Percentiles rank a stretch among this genome's conserved stretches.
These are phyloP conservation scores for Grammothele lineata DNA, from an alignment of 768 basidiomycete species.

Conservation along the genomic window DNA sequence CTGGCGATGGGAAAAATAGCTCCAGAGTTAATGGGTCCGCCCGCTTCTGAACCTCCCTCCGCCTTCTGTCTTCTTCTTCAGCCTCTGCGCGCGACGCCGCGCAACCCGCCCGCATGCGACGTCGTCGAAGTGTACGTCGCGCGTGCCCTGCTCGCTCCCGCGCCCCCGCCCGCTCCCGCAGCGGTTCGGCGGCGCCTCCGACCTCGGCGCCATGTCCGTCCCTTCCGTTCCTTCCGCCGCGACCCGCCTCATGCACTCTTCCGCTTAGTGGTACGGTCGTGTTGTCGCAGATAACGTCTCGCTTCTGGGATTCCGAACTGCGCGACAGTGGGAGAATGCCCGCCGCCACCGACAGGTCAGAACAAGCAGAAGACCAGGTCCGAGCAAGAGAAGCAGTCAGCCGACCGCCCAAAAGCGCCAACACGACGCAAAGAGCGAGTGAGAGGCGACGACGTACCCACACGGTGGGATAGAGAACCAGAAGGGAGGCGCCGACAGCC, in stretches of 20 bases:
- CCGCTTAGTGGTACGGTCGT: slow-evolving; percentile 26
- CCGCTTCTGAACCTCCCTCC: no score
- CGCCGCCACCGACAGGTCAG: slow-evolving; percentile 14
- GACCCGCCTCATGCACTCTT: slow-evolving; percentile 24
- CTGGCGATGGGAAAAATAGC: slow-evolving; percentile 13
- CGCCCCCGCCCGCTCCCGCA: no score
- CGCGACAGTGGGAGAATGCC: neutral
- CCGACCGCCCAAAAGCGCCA: no score
- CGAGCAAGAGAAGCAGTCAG: slow-evolving; percentile 5
- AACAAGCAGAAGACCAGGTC: slow-evolving; percentile 12
- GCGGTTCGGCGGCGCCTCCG: no score
- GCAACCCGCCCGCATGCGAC: neutral
- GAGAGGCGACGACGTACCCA: slow-evolving; percentile 38
- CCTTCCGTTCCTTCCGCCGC: no score
- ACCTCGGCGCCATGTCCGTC: neutral
- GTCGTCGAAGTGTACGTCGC: no score
- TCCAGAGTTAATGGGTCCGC: slow-evolving; percentile 10
- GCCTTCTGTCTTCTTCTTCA: no score
- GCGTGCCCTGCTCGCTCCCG: no score
- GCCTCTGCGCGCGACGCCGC: slow-evolving; percentile 2
- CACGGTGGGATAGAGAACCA: slow-evolving; percentile 65
- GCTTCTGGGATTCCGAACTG: slow-evolving; percentile 66
- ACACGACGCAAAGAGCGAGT: neutral
- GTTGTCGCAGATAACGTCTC: slow-evolving; percentile 45
- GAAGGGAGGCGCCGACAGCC: slow-evolving; percentile 50